phyloP scores from a whole-genome alignment of 2,329 filamentous ascomycete genomes.

The Trichoderma simmonsii region DNA sequence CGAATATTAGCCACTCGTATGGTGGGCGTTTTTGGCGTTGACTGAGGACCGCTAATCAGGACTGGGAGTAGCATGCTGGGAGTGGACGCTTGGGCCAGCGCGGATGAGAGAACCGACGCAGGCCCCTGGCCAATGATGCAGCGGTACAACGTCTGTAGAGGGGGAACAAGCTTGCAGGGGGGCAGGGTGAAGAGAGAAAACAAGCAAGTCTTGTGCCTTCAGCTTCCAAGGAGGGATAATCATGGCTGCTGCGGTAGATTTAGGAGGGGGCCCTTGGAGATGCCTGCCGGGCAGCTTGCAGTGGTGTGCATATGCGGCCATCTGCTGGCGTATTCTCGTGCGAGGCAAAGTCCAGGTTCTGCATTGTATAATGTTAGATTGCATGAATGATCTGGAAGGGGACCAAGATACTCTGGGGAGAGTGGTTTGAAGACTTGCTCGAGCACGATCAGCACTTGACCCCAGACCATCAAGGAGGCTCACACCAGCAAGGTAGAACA shows the following conservation, averaged over 20 bases:
- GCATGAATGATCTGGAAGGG: neutral
- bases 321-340: neutral
- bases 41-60: conserved; percentile 10
- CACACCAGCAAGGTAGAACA: neutral
- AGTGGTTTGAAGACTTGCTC: neutral
- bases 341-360: neutral
- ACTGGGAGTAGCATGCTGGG: conserved; percentile 1
- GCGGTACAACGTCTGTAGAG: neutral
- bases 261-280: neutral
- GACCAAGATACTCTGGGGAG: neutral
- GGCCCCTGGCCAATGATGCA: neutral
- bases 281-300: neutral
- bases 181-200: neutral
- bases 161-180: neutral
- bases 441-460: neutral
- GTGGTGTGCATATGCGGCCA: conserved; percentile 7
- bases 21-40: neutral
- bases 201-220: neutral
- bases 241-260: neutral
- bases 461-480: neutral
- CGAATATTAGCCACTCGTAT: neutral
- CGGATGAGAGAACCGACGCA: conserved; percentile 15
- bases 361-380: neutral
- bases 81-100: conserved; percentile 11
- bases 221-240: conserved; percentile 8